Evolutionary conservation across 805 yeast species (phyloP).

Genomic region (Ogataea haglerorum): DNA sequence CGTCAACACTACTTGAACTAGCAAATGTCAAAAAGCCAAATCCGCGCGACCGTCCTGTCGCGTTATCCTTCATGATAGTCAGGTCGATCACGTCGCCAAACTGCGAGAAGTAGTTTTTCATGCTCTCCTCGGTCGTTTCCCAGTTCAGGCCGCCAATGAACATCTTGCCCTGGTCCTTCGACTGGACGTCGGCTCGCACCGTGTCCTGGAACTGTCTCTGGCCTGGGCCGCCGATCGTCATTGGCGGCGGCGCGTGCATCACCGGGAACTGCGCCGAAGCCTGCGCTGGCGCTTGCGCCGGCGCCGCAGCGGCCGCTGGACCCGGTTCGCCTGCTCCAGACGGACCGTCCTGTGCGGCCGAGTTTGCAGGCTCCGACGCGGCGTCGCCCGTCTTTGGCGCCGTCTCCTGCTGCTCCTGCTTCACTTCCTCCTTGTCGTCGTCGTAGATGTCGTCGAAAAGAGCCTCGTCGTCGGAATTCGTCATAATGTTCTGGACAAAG

Average conservation of each 20-base stretch:
- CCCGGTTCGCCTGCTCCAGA: conserved; percentile 8
- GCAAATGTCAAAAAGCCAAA: conserved; percentile 91
- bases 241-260: conserved; percentile 18
- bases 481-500: conserved; percentile 37
- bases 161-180: conserved; percentile 83
- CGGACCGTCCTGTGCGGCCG: conserved; percentile 16
- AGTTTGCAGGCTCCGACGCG: conserved; percentile 2
- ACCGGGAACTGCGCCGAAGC: conserved; percentile 18
- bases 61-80: conserved; percentile 87
- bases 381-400: not conserved
- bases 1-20: conserved; percentile 77
- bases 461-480: conserved; percentile 82
- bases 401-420: conserved; percentile 6
- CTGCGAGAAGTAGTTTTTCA: conserved; percentile 77
- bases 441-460: conserved; percentile 86
- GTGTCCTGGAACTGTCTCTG: conserved; percentile 23
- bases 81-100: conserved; percentile 86
- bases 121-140: conserved; percentile 91
- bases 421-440: conserved; percentile 26
- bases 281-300: conserved; percentile 12
- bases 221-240: conserved; percentile 12
- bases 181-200: conserved; percentile 47
- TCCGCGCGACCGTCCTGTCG: conserved; percentile 88
- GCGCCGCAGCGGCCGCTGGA: conserved; percentile 4
- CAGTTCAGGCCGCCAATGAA: conserved; percentile 96